Conservation (phyloP, 305 asterid species). For the Fraxinus paxiana region DNA sequence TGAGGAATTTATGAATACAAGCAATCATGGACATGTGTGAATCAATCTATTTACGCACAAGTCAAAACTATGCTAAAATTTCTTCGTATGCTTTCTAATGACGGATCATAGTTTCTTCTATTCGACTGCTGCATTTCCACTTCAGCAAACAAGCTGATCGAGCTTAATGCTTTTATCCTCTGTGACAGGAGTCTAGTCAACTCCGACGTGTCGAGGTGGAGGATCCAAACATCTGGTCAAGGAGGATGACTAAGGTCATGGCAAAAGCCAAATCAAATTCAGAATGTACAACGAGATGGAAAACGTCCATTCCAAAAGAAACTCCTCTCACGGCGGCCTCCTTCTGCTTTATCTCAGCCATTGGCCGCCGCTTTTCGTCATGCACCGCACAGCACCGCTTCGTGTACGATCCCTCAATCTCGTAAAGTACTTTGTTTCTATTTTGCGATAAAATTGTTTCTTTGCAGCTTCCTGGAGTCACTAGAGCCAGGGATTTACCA, state of each 20-base stretch:
- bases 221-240: conserved; percentile 39
- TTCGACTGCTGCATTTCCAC: not conserved
- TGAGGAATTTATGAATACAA: not conserved
- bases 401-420: conserved; percentile 35
- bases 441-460: not conserved
- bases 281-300: conserved; percentile 28
- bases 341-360: conserved; percentile 37
- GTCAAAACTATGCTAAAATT: not conserved
- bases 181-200: not conserved
- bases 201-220: not conserved
- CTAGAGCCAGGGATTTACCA: conserved; percentile 30
- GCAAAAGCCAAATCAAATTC: conserved; percentile 28
- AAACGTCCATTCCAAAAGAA: conserved; percentile 32
- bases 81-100: not conserved
- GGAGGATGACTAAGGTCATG: conserved; percentile 36
- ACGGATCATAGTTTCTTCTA: not conserved
- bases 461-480: conserved; percentile 16
- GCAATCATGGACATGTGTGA: not conserved
- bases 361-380: conserved; percentile 25
- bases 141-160: not conserved
- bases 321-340: conserved; percentile 33
- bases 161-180: not conserved
- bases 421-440: conserved; percentile 14
- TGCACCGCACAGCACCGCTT: conserved; percentile 31
- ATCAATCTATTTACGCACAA: not conserved